These are phyloP conservation scores for Malus sylvestris DNA, from an alignment of 306 rosid genomes.

Conservation along the genomic window DNA sequence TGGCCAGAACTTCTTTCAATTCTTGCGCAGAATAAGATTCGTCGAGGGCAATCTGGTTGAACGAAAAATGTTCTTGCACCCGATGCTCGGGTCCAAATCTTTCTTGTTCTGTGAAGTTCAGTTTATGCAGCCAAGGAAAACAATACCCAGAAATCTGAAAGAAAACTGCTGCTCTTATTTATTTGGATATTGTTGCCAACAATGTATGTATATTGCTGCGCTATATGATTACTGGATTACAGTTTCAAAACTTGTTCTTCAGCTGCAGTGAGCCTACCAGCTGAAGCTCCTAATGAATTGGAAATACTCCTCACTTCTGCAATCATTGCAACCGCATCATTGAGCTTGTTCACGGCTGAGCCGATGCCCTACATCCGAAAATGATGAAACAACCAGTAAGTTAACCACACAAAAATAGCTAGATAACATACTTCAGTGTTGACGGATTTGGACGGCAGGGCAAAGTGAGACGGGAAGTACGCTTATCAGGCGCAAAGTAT, in stretches of 20 bases:
- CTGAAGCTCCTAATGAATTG: constrained; percentile 42
- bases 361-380: constrained; percentile 66
- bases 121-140: not conserved
- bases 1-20: not conserved
- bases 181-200: not conserved
- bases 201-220: too few species aligned
- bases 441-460: too few species aligned
- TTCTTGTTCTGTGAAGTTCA: not conserved
- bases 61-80: not conserved
- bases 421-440: not conserved
- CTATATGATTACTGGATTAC: not conserved
- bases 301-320: constrained; percentile 84
- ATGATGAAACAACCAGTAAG: not conserved
- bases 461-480: too few species aligned
- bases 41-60: not conserved
- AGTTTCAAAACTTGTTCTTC: constrained; percentile 32
- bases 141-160: not conserved
- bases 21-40: too few species aligned
- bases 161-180: not conserved
- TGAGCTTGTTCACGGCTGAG: constrained; percentile 82
- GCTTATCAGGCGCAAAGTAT: too few species aligned
- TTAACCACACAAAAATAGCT: not conserved
- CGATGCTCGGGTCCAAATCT: too few species aligned
- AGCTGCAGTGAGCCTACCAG: constrained; percentile 13
- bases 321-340: constrained; percentile 79